These are phyloP conservation scores for Corylus americana DNA, from an alignment of 306 rosid species.

Conservation along the genomic window DNA sequence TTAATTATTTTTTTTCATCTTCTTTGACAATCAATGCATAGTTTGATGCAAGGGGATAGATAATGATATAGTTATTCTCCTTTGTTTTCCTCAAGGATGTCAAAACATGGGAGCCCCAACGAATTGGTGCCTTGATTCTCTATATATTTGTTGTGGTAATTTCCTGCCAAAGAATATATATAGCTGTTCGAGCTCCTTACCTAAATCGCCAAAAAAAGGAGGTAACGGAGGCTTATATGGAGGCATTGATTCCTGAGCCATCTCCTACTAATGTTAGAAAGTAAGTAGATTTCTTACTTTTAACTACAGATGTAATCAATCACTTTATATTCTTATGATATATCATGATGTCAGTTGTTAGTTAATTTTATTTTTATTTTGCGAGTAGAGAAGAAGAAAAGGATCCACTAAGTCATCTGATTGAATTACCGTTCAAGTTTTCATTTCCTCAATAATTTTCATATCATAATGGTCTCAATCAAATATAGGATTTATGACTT, in stretches of 20 bases:
- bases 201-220: slow-evolving; percentile 55
- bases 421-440: not conserved
- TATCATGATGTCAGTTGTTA: slow-evolving; percentile 14
- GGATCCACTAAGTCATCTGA: not conserved
- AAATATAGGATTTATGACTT: not conserved
- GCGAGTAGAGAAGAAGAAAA: not conserved
- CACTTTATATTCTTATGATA: slow-evolving; percentile 4
- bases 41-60: not conserved
- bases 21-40: not conserved
- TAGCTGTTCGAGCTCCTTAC: slow-evolving; percentile 60
- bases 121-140: slow-evolving; percentile 68
- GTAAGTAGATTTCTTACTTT: slow-evolving; percentile 39
- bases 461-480: not conserved
- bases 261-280: slow-evolving; percentile 69
- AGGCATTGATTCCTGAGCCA: slow-evolving; percentile 91
- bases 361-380: not conserved
- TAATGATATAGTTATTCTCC: slow-evolving; percentile 20
- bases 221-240: slow-evolving; percentile 94
- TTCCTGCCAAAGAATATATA: slow-evolving; percentile 65
- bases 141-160: slow-evolving; percentile 51
- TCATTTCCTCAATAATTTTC: not conserved
- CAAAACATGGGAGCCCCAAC: slow-evolving; percentile 76
- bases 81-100: slow-evolving; percentile 52
- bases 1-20: not conserved
- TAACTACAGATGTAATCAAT: slow-evolving; percentile 15